Evolutionary conservation across 371 early-diverging fungal species (phyloP), one percentile per base, ranked within the genome.

Genomic region (Mortierella sp.): DNA sequence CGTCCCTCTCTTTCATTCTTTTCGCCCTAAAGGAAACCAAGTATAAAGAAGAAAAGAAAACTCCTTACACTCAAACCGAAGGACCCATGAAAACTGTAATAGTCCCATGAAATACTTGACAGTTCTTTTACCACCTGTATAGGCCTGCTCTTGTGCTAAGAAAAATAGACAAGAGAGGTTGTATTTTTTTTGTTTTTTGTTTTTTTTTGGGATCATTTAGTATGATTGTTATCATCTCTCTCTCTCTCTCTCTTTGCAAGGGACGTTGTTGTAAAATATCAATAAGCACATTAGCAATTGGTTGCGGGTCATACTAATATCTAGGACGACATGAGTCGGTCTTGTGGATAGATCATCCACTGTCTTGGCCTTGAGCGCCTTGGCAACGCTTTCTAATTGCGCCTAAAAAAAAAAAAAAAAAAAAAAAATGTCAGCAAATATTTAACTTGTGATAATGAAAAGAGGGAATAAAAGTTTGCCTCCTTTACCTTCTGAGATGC

Each of bases 31-130:
- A n/a, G n/a, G n/a, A n/a, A n/a, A n/a, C n/a, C n/a, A 9, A 37
- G 37, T 3, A 37, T 37, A 9, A 37, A 9, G 37, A 37, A 9
- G 37, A 37, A 9, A 37, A n/a, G n/a, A n/a, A n/a, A n/a, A n/a
- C n/a, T n/a, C n/a, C 70, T 50, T 68, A 77, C 77, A 77, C 37
- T 77, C 77, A 45, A 57, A 72, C 50, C 72, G 67, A 7, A 80
- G 64, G 7, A 80, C 64, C 80, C 80, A 73, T 14, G 64, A 70
- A 2, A 57, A 53, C 1, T 67, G 60, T 1, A 80, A 46, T 15
- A 80, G 62, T n/a, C 74, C 73, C 63, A 80, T 26, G 43, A 80
- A 70, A 25, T 60, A 73, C 30, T 80, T 80, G 14, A 80, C 68
- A 1, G 80, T 80, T 48, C 80, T 48, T 11, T 74, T 74, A 5